Percentiles rank a stretch among this genome's conserved stretches.
Conservation (phyloP, 2,329 filamentous ascomycete genomes). For the Zopfia rhizophila region DNA sequence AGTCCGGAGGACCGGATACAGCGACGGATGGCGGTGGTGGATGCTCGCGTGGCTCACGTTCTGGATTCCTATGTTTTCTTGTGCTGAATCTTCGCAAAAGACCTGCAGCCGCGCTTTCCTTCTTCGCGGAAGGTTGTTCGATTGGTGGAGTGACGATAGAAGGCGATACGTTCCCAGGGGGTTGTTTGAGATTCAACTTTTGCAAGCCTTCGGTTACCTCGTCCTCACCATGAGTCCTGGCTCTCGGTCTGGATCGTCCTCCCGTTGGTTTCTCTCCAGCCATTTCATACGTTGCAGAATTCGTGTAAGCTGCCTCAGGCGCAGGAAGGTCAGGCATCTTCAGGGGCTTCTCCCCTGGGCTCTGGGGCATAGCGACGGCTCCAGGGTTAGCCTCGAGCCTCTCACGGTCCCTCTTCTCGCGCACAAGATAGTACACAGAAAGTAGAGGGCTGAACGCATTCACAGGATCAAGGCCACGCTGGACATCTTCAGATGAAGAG, state of each 20-base stretch:
- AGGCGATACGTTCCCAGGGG: constrained; percentile 59
- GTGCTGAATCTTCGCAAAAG: constrained; percentile 92
- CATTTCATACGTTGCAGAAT: constrained; percentile 85
- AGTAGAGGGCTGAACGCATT: constrained; percentile 94
- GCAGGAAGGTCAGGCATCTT: constrained; percentile 79
- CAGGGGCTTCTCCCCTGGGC: constrained; percentile 66
- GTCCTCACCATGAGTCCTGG: constrained; percentile 94
- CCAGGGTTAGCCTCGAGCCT: constrained; percentile 68
- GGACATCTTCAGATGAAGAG: constrained; percentile 86
- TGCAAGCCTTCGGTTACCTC: constrained; percentile 81
- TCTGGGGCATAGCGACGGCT: constrained; percentile 65
- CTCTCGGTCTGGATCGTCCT: constrained; percentile 82
- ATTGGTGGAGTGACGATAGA: constrained; percentile 65
- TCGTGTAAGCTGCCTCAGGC: constrained; percentile 90
- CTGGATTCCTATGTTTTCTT: constrained; percentile 74
- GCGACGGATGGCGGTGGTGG: constrained; percentile 80
- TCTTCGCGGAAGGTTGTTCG: constrained; percentile 70
- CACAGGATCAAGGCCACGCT: constrained; percentile 83
- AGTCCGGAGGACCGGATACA: constrained; percentile 79
- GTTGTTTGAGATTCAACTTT: constrained; percentile 67
- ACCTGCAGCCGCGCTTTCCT: constrained; percentile 87
- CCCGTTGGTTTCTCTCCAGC: constrained; percentile 88
- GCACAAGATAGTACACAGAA: constrained; percentile 96
- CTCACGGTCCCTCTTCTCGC: constrained; percentile 91
- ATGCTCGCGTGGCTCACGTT: constrained; percentile 62